Conservation (phyloP, 768 basidiomycete species). For the Leccinum longicurvipes region DNA sequence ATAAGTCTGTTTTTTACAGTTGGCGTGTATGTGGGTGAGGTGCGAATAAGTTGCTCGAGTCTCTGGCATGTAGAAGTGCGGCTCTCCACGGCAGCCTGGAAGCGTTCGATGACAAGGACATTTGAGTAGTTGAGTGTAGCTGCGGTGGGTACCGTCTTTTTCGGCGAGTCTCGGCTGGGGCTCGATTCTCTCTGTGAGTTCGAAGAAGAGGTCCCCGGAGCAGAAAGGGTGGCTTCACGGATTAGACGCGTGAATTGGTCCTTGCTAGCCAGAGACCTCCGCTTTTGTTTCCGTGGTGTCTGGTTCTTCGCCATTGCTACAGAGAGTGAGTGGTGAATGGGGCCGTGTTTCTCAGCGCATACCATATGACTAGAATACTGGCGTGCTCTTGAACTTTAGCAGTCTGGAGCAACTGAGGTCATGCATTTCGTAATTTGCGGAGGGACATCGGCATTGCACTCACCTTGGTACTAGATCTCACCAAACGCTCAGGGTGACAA, state of each 20-base stretch:
- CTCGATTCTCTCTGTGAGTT: constrained; percentile 4
- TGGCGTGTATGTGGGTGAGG: constrained; percentile 18
- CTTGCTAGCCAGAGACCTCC: constrained; percentile 21
- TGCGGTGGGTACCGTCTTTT: not conserved
- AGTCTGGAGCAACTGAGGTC: not conserved
- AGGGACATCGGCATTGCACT: not conserved
- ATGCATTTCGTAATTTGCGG: not conserved
- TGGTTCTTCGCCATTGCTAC: constrained; percentile 14
- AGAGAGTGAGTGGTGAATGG: not conserved
- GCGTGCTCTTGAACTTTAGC: not conserved
- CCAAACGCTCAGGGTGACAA: not conserved
- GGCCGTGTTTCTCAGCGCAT: not conserved
- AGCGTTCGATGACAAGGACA: constrained; percentile 26
- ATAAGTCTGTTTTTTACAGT: constrained; percentile 19
- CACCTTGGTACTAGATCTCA: constrained; percentile 3
- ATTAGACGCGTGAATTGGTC: constrained; percentile 23
- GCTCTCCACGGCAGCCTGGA: constrained; percentile 26
- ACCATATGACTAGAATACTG: not conserved
- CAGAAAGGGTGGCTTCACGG: constrained; percentile 13
- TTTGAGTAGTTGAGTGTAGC: constrained; percentile 23
- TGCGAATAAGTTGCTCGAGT: constrained; percentile 27
- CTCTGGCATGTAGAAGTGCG: constrained; percentile 27
- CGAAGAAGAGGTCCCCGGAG: not conserved
- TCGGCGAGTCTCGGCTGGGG: constrained; percentile 1
- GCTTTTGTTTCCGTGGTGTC: constrained; percentile 24